Evolutionary conservation across 805 yeast species (phyloP), one percentile per base, ranked within the genome.

Genomic region (Lachancea sp.): DNA sequence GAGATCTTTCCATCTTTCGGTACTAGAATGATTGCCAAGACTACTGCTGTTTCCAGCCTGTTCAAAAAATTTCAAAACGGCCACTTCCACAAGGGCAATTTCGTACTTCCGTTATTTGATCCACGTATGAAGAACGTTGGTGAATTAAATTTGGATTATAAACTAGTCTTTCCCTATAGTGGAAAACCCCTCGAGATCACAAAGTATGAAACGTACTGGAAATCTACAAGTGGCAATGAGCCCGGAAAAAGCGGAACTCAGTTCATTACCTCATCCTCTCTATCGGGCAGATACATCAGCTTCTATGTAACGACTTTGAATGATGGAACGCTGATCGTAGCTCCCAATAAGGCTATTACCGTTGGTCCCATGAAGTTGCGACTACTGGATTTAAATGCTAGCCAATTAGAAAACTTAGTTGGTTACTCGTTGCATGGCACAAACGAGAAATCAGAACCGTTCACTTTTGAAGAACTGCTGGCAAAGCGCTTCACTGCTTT

Each of bases 161-260:
- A 86, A 53, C 75, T 90, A 2, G 85, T 90, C 37, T 79, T 80
- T 58, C 97, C 98, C n/a, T 92, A 82, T 57, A 70, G 80, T 5
- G 97, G 96, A 5, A 64, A 60, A 29, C 82, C 95, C 4, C 66
- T 90, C 43, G 97, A 89, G 60, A 83, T 94, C 31, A 80, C 95
- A 8, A 86, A 87, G 65, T 88, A 84, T 58, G 97, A 89, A 55
- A 90, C 97, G 0, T 90, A 90, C 63, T 90, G 98, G 98, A 92
- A 89, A 62, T 81, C 95, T 1, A 84, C 96, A 0, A 74, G 81
- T 33, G 76, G 75, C 29, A 61, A 68, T 31, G 67, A 56, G 36
- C 48, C 45, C 3, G 47, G 41, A 16, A 33, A 40, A 16, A 48
- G 47, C 12, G 49, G 52, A n/a, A 46, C 45, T 19, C 50, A 48